Conservation (phyloP, 2,329 filamentous ascomycete genomes). For the Aspergillus arachidicola region DNA sequence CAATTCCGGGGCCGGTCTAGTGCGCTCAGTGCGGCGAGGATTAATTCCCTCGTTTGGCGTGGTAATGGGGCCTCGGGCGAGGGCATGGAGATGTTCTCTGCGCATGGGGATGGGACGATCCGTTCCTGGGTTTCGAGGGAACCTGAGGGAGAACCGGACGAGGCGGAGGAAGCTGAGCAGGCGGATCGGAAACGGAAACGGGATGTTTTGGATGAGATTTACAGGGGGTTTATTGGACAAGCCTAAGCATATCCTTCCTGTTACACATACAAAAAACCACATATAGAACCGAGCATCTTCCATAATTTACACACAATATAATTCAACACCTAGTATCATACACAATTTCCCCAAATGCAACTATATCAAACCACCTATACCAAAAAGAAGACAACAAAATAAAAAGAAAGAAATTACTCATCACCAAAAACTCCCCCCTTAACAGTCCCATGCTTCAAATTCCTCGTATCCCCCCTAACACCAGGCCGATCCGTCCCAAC, state of each 20-base stretch:
- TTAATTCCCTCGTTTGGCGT: constrained; percentile 76
- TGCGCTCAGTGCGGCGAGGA: constrained; percentile 60
- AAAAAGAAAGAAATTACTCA: neutral
- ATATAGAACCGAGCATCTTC: too few relatives aligned
- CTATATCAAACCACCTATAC: too few relatives aligned
- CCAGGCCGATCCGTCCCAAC: constrained; percentile 35
- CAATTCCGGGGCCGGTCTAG: constrained; percentile 43
- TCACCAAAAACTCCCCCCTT: neutral
- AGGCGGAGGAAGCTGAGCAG: constrained; percentile 54
- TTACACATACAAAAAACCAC: neutral
- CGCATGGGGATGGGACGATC: constrained; percentile 82
- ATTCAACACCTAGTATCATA: neutral
- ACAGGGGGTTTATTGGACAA: constrained; percentile 63
- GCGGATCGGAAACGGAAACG: constrained; percentile 67
- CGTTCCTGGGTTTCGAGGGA: constrained; percentile 72
- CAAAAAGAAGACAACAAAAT: neutral
- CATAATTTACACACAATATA: too few relatives aligned
- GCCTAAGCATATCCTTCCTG: neutral
- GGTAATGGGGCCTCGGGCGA: constrained; percentile 60
- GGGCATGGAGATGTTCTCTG: constrained; percentile 74
- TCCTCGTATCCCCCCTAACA: constrained; percentile 30
- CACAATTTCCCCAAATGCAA: too few relatives aligned
- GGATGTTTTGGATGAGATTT: constrained; percentile 78
- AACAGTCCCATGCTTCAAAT: neutral
- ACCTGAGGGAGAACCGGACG: constrained; percentile 48